Percentiles rank a stretch among this genome's conserved stretches.
These are phyloP conservation scores for Xylaria sp. DNA, from an alignment of 2,329 filamentous ascomycete genomes.

Conservation along the genomic window DNA sequence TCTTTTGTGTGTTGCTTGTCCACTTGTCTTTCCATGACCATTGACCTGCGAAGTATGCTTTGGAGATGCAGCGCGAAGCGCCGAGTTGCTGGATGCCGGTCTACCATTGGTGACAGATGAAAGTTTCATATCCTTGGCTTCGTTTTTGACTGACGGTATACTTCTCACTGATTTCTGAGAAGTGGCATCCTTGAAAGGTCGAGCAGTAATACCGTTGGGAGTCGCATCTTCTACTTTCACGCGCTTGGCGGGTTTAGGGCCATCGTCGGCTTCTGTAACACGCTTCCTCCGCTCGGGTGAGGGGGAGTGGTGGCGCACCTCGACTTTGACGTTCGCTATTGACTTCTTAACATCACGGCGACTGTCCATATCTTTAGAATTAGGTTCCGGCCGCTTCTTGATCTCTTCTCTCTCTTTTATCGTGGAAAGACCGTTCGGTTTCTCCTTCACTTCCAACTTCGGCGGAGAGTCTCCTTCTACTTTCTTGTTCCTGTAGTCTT, in stretches of 20 bases:
- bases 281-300: conserved; percentile 62
- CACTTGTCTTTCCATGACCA: conserved; percentile 52
- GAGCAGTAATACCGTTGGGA: conserved; percentile 38
- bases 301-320: conserved; percentile 49
- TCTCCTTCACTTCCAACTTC: conserved; percentile 40
- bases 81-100: conserved; percentile 36
- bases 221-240: conserved; percentile 53
- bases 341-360: conserved; percentile 42
- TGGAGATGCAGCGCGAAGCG: conserved; percentile 49
- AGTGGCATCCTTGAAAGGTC: conserved; percentile 38
- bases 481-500: conserved; percentile 69
- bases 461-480: conserved; percentile 46
- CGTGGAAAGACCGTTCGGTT: conserved; percentile 40
- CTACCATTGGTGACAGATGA: conserved; percentile 43
- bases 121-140: conserved; percentile 43
- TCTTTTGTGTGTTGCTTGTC: conserved; percentile 53
- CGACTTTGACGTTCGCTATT: conserved; percentile 41
- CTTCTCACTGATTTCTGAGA: conserved; percentile 36
- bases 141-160: conserved; percentile 37
- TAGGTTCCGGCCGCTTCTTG: conserved; percentile 40
- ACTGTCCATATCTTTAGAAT: conserved; percentile 43
- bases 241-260: conserved; percentile 59
- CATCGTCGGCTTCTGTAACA: conserved; percentile 56
- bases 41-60: conserved; percentile 56
- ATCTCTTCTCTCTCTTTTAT: conserved; percentile 45